Base-by-base conservation (phyloP, 805 yeast genomes). In the Yarrowia porcina region DNA sequence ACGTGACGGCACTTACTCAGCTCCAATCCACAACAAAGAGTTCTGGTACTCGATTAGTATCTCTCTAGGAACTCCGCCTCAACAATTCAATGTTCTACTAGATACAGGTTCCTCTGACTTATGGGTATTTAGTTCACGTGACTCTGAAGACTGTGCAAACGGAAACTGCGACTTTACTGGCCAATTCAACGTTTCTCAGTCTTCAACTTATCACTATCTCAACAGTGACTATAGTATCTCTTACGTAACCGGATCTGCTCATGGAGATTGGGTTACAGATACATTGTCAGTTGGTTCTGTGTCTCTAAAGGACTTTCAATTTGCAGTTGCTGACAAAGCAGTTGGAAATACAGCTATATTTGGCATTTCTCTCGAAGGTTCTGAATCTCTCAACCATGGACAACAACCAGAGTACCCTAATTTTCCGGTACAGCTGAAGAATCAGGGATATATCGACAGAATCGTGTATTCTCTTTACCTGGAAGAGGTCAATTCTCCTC, bases 101-200 rank as follows among this genome's bases (percentile, higher is more conserved):
- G 92, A 87, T 69, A 87, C 90, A 1, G 92, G 91, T 0, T 85
- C 90, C 0, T 80, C 88, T 0, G 91, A 87, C 70, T 71, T 86
- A 45, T 85, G 88, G 88, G 82, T 85, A 25, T 74, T 63, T 25
- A 60, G 64, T 2, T 13, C 35, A 1, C 13, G 13, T 0, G 56
- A 49, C 21, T 15, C 38, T 0, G 21, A 17, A 10, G 56, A 49
- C 21, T 49, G 56, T n/a, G 56, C 11, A 2, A n/a, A 33, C 12
- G 56, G 56, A 32, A 20, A 18, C 2, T 49, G 56, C 39, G 10
- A 20, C 8, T 36, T 23, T 18, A 4, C 45, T 5, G 60, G 60
- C 9, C 42, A 35, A 18, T 64, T 64, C 44, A 23, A 47, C 50
- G 20, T 47, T 9, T 17, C 28, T 15, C 28, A 54, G 4, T 66